Base-by-base conservation (phyloP, 345 rosid species). In the Populus tremula region DNA sequence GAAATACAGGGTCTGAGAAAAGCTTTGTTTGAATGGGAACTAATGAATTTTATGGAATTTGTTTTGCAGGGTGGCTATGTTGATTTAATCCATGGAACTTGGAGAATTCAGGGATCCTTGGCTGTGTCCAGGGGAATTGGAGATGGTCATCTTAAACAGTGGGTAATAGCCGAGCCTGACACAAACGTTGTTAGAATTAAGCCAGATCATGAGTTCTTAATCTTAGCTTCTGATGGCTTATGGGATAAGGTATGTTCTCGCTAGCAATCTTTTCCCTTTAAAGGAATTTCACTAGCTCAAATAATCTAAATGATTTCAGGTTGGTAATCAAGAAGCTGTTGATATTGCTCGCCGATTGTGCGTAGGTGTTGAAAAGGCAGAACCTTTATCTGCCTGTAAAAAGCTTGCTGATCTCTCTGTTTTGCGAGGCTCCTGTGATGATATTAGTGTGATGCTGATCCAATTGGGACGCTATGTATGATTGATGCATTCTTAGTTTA, bases 101-200 rank as follows among this genome's bases (percentile, higher is more conserved):
- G 98, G 99, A 88, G 99, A 81, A 85, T 95, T 76, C 99, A 93
- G 68, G 98, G 97, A 25, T 88, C 93, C 43, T 80, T 95, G 73
- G 99, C 94, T 3, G 97, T 95, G 21, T 90, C 99, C 2, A 83
- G 99, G 79, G 96, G 89, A 61, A 91, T 95, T 29, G 99, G 99
- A 25, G 98, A 95, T 73, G 61, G 82, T 33, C 87, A 85, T 73
- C 90, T 91, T 67, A 95, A 95, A 67, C 79, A 85, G 53, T 95
- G 99, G 99, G 87, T 95, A n/a, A 89, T 88, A 41, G 90, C 99
- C 1, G 97, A 93, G 83, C 98, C 99, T 1, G 97, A 95, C 79
- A 93, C 94, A 0, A 90, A 71, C 78, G 63, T 85, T 41, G 65
- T 91, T 35, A 77, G 23, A 76, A 86, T 95, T 66, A 75, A 81